Conservation (phyloP, 2,329 filamentous ascomycete species). For the Ophiostoma montium region DNA sequence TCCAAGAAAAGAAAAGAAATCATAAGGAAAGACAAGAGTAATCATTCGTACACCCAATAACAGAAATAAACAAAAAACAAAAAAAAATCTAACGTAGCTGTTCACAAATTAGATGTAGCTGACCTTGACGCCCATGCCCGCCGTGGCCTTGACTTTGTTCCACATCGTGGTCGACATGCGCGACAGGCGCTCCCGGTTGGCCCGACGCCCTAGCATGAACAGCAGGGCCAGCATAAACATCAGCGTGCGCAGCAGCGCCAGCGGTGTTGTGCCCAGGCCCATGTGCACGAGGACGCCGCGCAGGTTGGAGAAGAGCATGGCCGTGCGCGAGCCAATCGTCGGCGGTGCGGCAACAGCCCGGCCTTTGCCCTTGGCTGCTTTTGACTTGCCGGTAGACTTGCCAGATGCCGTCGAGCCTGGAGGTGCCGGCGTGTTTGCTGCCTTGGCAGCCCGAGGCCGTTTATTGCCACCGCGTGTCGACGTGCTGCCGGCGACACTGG, state of each 20-base stretch:
- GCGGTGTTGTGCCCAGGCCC: constrained; percentile 38
- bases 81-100: not conserved
- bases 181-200: constrained; percentile 60
- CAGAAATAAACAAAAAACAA: not conserved
- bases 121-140: constrained; percentile 95
- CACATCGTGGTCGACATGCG: constrained; percentile 55
- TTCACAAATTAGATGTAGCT: constrained; percentile 61
- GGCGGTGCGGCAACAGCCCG: constrained; percentile 5
- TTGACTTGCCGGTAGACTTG: constrained; percentile 1
- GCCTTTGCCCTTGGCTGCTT: constrained; percentile 3
- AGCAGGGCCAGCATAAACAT: constrained; percentile 70
- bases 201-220: constrained; percentile 58
- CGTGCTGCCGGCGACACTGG: constrained; percentile 19
- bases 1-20: no score
- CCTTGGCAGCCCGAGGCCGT: constrained; percentile 21
- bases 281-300: constrained; percentile 36
- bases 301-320: constrained; percentile 38
- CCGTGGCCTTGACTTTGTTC: constrained; percentile 70
- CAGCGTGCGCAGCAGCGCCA: constrained; percentile 46
- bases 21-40: not conserved
- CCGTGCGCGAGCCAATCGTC: constrained; percentile 34
- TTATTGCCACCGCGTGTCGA: constrained; percentile 18
- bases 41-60: not conserved
- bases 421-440: not conserved
- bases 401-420: not conserved